Conservation (phyloP, 768 basidiomycete species). For the Mycena amicta region DNA sequence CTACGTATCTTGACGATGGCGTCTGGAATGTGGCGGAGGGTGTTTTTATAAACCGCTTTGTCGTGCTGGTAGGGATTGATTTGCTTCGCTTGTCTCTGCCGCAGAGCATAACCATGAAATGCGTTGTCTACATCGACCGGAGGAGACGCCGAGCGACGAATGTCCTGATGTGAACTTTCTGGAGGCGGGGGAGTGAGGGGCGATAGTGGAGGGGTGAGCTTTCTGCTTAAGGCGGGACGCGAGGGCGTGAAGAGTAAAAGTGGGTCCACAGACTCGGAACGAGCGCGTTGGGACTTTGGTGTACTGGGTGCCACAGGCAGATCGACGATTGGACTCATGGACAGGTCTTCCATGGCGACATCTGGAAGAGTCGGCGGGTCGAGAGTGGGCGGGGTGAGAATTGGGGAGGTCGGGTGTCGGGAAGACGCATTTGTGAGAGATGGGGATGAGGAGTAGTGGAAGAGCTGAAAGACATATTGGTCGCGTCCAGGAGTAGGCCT, state of each 20-base stretch:
- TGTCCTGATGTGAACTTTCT: constrained; percentile 1
- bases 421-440: not conserved
- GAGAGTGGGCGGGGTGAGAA: not conserved
- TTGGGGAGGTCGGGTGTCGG: constrained; percentile 1
- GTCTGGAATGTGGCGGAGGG: constrained; percentile 59
- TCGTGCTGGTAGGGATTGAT: constrained; percentile 66
- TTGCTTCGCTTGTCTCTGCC: constrained; percentile 57
- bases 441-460: not conserved
- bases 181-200: constrained; percentile 4
- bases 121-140: not conserved
- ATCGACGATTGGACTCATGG: not conserved
- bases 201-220: constrained; percentile 4
- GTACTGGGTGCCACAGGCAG: not conserved
- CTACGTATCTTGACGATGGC: constrained; percentile 61
- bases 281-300: constrained; percentile 5
- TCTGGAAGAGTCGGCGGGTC: not conserved
- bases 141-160: too few relatives aligned
- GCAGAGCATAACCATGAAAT: constrained; percentile 50
- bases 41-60: constrained; percentile 49
- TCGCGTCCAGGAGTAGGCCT: not conserved
- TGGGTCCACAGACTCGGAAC: constrained; percentile 16
- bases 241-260: constrained; percentile 16
- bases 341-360: not conserved
- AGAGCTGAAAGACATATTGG: not conserved
- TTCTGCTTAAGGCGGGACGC: constrained; percentile 15